Conservation (phyloP, 129 eudicot genomes). For the Logfia minima region DNA sequence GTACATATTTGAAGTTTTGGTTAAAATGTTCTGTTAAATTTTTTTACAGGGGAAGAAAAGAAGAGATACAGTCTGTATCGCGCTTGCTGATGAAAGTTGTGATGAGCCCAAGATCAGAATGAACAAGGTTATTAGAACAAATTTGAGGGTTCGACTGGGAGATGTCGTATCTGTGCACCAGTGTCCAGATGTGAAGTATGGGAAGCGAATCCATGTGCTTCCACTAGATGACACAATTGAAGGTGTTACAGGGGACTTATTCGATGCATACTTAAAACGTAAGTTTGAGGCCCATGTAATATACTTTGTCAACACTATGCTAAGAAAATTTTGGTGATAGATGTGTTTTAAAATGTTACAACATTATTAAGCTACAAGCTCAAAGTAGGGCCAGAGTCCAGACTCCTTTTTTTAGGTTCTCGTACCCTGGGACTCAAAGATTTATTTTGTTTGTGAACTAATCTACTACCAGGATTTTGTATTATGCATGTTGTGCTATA, state of each 20-base stretch:
- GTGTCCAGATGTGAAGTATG: slow-evolving; percentile 82
- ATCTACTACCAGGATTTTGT: too few relatives aligned
- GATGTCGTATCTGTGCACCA: slow-evolving; percentile 85
- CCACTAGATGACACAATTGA: slow-evolving; percentile 81
- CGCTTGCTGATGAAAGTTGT: slow-evolving; percentile 72
- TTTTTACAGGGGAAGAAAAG: slow-evolving; percentile 64
- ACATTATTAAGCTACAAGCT: background rate
- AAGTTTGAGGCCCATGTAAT: slow-evolving; percentile 30
- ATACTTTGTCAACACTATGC: background rate
- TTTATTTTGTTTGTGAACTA: too few relatives aligned
- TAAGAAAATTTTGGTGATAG: background rate
- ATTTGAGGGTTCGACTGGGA: slow-evolving; percentile 72
- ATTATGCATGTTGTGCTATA: too few relatives aligned
- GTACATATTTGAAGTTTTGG: background rate
- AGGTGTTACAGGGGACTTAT: slow-evolving; percentile 81
- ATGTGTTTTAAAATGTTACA: background rate
- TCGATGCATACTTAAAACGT: slow-evolving; percentile 73
- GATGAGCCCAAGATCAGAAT: slow-evolving; percentile 74
- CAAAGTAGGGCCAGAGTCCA: too few relatives aligned
- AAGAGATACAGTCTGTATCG: slow-evolving; percentile 68
- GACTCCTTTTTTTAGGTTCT: too few relatives aligned
- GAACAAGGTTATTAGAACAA: slow-evolving; percentile 70
- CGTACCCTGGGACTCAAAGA: too few relatives aligned
- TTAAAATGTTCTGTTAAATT: background rate
- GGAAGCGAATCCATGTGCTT: slow-evolving; percentile 70